Evolutionary conservation across 176 grass and related monocot genomes (phyloP), one percentile per base, ranked within the genome.

Genomic region (Ananas comosus): DNA sequence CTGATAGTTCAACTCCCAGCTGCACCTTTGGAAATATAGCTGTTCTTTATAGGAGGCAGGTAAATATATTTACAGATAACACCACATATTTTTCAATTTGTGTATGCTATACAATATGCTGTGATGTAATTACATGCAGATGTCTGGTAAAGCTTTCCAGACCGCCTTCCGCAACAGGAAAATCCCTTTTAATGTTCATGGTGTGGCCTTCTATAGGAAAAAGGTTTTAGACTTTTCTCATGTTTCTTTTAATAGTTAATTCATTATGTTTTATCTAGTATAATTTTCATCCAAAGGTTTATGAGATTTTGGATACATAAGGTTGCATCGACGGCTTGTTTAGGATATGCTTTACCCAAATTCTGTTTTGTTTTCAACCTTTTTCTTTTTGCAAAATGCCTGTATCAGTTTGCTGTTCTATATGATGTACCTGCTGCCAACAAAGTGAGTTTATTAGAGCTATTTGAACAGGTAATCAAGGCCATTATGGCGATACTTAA

Each of bases 141-240:
- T 96, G 70, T 87, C 92, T 83, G 92, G 92, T n/a, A 96, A 92
- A 89, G 53, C 81, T n/a, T 96, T 96, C 69, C 92, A 96, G 77
- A 68, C 74, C 53, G 81, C 78, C 42, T 96, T 96, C 64, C 92
- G 88, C 65, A 85, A 96, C 73, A 88, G 92, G 77, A 96, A 92
- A 89, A 96, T 96, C 81, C 92, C 88, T 64, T 96, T 96, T 76
- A 96, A 96, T 71, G 13, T 88, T 71, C 92, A 96, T 72, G 92
- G 92, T 59, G 92, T 92, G 54, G 92, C 86, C 73, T 92, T 96
- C 79, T 96, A 96, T 71, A 82, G 92, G 76, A 96, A 96, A 85
- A 96, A 96, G 92, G 92, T 96, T 59, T 10, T 29, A 66, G 8
- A 1, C 52, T 64, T 77, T 59, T 17, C 4, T 59, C 14, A n/a